These are phyloP conservation scores for Sutorius australiensis DNA, from an alignment of 768 basidiomycete genomes.

Conservation along the genomic window DNA sequence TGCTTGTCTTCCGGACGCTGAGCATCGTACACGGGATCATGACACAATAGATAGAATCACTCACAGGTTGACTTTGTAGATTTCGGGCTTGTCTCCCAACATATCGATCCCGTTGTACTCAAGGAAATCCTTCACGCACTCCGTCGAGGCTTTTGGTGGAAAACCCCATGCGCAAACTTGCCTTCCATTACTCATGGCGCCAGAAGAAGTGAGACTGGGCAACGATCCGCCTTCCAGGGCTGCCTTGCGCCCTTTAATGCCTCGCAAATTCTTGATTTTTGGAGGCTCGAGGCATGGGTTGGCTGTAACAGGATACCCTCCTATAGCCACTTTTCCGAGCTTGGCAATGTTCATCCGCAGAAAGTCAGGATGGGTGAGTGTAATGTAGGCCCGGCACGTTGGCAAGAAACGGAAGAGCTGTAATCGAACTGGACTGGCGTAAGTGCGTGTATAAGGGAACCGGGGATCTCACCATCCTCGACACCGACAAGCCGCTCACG, in stretches of 20 bases:
- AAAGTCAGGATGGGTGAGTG: conserved; percentile 46
- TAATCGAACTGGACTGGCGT: conserved; percentile 44
- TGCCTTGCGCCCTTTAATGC: conserved; percentile 38
- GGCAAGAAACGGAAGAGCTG: conserved; percentile 60
- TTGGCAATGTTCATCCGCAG: conserved; percentile 38
- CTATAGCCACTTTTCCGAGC: conserved; percentile 44
- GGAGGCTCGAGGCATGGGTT: conserved; percentile 26
- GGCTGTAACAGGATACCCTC: conserved; percentile 41
- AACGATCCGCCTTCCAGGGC: conserved; percentile 36
- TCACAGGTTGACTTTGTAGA: conserved; percentile 50
- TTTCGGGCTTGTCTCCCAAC: conserved; percentile 39
- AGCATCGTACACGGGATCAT: background rate
- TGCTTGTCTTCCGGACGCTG: conserved; percentile 30
- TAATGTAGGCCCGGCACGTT: conserved; percentile 55
- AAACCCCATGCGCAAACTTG: conserved; percentile 61
- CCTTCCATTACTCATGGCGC: conserved; percentile 48
- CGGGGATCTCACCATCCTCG: conserved; percentile 30
- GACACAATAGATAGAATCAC: conserved; percentile 20
- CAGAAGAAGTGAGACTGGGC: conserved; percentile 46
- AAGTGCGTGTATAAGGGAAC: conserved; percentile 5
- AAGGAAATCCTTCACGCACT: conserved; percentile 39
- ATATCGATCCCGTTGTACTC: conserved; percentile 42
- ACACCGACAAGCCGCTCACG: conserved; percentile 45
- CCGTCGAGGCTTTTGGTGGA: conserved; percentile 43
- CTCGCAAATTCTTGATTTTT: conserved; percentile 32